phyloP scores from a whole-genome alignment of 2,329 filamentous ascomycete genomes.

The Xylaria digitata region DNA sequence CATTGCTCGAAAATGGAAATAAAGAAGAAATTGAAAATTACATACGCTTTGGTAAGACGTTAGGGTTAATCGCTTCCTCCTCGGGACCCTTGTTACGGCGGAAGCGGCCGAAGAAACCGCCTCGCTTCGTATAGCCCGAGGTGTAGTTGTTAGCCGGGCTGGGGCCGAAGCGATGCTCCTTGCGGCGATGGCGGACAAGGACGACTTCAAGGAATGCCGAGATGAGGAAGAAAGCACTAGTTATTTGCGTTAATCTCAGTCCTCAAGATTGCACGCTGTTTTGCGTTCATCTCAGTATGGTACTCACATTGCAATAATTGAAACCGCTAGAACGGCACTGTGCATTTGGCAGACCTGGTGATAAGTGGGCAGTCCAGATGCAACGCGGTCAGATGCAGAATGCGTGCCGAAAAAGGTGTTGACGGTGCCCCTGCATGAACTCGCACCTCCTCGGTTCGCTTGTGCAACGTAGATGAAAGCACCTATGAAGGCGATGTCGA shows the following conservation, averaged over 20 bases:
- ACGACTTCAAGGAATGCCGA: constrained; percentile 76
- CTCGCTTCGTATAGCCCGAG: constrained; percentile 50
- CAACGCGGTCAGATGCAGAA: constrained; percentile 60
- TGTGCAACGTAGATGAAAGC: constrained; percentile 85
- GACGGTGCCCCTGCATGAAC: constrained; percentile 70
- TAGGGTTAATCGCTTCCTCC: constrained; percentile 45
- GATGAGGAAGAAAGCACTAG: constrained; percentile 78
- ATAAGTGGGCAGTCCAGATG: constrained; percentile 61
- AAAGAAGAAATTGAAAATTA: background rate
- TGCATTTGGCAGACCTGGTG: constrained; percentile 76
- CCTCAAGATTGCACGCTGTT: background rate
- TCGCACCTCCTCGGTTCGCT: constrained; percentile 75
- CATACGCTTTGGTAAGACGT: constrained; percentile 51
- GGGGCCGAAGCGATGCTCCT: constrained; percentile 56
- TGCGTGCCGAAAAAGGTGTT: constrained; percentile 77
- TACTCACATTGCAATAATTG: constrained; percentile 79
- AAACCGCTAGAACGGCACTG: constrained; percentile 79
- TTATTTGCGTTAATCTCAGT: constrained; percentile 18
- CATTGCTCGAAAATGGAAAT: background rate
- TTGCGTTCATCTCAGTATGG: too few species aligned
- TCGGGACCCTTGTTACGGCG: constrained; percentile 41
- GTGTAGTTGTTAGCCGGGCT: constrained; percentile 57
- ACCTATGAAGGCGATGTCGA: constrained; percentile 81
- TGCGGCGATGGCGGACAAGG: constrained; percentile 76
- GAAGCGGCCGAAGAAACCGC: constrained; percentile 50